A percentile compares a stretch with the other conserved stretches of the same genome.
phyloP scores from a whole-genome alignment of 495 filamentous ascomycete genomes.

The Jackrogersella multiformis region DNA sequence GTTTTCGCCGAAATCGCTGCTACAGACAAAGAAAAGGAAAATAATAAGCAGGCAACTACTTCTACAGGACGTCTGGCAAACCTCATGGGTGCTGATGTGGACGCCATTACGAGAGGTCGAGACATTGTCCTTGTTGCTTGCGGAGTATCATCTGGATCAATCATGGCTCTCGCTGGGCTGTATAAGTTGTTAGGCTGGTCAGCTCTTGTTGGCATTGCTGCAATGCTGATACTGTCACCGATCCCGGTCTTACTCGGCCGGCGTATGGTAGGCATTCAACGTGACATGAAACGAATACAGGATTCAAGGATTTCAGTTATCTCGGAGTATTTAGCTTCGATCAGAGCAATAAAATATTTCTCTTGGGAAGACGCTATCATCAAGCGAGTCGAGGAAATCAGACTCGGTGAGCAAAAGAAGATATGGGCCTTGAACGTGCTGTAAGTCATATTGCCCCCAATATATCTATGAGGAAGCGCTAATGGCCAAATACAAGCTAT shows the following conservation, averaged over 20 bases:
- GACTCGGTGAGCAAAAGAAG: slow-evolving; percentile 56
- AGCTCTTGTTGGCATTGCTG: slow-evolving; percentile 54
- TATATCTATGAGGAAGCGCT: not conserved
- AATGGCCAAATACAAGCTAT: slow-evolving; percentile 25
- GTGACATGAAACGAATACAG: slow-evolving; percentile 56
- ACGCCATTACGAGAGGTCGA: slow-evolving; percentile 54
- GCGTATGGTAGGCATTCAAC: slow-evolving; percentile 52
- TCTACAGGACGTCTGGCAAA: slow-evolving; percentile 59
- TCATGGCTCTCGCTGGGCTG: slow-evolving; percentile 51
- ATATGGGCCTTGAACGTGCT: slow-evolving; percentile 57
- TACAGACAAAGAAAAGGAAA: slow-evolving; percentile 38
- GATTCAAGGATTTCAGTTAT: slow-evolving; percentile 62
- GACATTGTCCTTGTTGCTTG: slow-evolving; percentile 52
- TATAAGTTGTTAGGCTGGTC: slow-evolving; percentile 59
- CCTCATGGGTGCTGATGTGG: slow-evolving; percentile 61
- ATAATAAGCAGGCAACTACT: slow-evolving; percentile 47
- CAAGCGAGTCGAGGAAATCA: slow-evolving; percentile 52
- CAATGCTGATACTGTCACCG: slow-evolving; percentile 51
- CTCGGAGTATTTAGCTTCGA: slow-evolving; percentile 59
- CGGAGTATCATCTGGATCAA: slow-evolving; percentile 50
- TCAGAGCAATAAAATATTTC: slow-evolving; percentile 62
- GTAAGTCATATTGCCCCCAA: slow-evolving; percentile 39
- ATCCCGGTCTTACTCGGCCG: slow-evolving; percentile 53
- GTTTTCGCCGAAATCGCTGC: slow-evolving; percentile 47
- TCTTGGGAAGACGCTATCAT: slow-evolving; percentile 60